Conservation (phyloP, 139 green algal genomes). For the Astrephomene gubernaculifera region DNA sequence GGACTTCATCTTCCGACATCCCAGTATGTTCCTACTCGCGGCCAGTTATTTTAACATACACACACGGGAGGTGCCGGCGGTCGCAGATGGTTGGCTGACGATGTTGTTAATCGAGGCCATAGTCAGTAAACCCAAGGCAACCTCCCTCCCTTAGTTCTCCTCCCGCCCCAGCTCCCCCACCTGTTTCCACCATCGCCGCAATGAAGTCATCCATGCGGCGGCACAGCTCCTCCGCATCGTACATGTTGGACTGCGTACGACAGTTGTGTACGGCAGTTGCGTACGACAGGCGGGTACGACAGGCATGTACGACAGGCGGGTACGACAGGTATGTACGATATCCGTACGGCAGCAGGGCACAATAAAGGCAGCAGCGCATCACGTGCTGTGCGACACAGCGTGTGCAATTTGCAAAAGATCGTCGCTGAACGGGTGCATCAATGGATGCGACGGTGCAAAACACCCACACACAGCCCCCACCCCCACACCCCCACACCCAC, state of each 20-base stretch:
- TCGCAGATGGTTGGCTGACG: background rate
- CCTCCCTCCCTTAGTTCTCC: background rate
- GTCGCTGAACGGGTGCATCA: too few relatives aligned
- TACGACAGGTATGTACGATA: too few relatives aligned
- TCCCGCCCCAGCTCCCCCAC: background rate
- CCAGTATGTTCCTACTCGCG: too few relatives aligned
- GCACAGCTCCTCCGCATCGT: constrained; percentile 18
- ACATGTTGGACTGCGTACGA: constrained; percentile 21
- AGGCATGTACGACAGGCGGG: too few relatives aligned
- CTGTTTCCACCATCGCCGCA: background rate
- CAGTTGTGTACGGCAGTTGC: too few relatives aligned
- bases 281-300: too few relatives aligned
- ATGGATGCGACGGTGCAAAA: too few relatives aligned
- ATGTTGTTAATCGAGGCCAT: background rate
- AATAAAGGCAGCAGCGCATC: too few relatives aligned
- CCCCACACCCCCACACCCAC: background rate
- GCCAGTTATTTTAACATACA: background rate
- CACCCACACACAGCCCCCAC: background rate
- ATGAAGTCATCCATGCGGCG: constrained; percentile 35
- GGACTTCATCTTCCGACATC: too few relatives aligned
- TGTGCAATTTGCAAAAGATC: too few relatives aligned
- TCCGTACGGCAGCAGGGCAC: too few relatives aligned
- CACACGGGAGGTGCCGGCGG: background rate
- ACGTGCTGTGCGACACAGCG: too few relatives aligned
- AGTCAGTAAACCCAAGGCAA: background rate